Percentiles rank a stretch among this genome's conserved stretches.
Conservation (phyloP, 495 filamentous ascomycete genomes). For the Hypoxylon trugodes region DNA sequence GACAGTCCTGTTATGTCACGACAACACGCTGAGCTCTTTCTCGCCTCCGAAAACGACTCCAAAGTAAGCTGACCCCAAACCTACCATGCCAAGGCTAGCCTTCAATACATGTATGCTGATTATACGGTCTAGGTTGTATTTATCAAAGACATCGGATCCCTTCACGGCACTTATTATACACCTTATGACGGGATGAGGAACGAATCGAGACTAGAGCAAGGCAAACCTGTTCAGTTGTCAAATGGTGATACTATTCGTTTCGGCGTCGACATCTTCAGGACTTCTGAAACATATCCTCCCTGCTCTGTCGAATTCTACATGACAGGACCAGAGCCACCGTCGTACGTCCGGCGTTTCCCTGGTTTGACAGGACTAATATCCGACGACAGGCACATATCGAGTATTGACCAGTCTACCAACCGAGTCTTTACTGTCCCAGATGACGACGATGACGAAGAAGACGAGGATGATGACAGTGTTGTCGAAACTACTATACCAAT, state of each 20-base stretch:
- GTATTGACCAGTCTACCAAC: background rate
- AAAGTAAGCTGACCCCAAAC: slow-evolving; percentile 9
- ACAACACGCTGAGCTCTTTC: slow-evolving; percentile 70
- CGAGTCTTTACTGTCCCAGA: slow-evolving; percentile 57
- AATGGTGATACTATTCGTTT: slow-evolving; percentile 57
- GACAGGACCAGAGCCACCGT: background rate
- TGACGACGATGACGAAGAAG: slow-evolving; percentile 58
- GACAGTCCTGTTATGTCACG: slow-evolving; percentile 85
- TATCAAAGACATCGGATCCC: slow-evolving; percentile 60
- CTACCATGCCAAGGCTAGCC: background rate
- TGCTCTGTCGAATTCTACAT: slow-evolving; percentile 43
- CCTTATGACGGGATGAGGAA: slow-evolving; percentile 37
- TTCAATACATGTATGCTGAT: slow-evolving; percentile 27
- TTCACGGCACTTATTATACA: slow-evolving; percentile 65
- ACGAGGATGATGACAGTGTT: slow-evolving; percentile 47
- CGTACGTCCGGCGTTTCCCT: background rate
- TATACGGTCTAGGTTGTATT: slow-evolving; percentile 46
- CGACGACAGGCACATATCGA: background rate
- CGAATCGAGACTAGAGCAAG: slow-evolving; percentile 17
- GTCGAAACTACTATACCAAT: slow-evolving; percentile 20
- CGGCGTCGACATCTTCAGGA: slow-evolving; percentile 55
- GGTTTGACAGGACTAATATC: background rate
- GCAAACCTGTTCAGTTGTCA: slow-evolving; percentile 18
- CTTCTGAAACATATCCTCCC: slow-evolving; percentile 49
- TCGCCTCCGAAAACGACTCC: slow-evolving; percentile 43